These are phyloP conservation scores for Exserohilum turcica DNA, from an alignment of 2,329 filamentous ascomycete genomes.

Conservation along the genomic window DNA sequence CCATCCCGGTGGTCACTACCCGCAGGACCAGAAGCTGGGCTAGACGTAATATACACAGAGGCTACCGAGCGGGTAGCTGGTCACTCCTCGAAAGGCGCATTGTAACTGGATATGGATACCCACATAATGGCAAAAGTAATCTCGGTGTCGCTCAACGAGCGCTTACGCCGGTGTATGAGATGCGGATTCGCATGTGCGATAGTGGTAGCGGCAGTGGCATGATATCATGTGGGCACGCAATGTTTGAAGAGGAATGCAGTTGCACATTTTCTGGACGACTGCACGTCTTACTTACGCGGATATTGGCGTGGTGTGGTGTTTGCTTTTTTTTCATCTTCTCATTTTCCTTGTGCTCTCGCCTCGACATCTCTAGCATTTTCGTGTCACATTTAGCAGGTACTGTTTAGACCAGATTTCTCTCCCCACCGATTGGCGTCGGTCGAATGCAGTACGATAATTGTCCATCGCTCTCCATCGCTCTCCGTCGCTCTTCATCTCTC, in stretches of 20 bases:
- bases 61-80: conserved; percentile 32
- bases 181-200: conserved; percentile 23
- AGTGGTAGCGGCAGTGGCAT: conserved; percentile 29
- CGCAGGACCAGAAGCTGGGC: conserved; percentile 60
- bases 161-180: conserved; percentile 30
- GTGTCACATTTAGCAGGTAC: conserved; percentile 38
- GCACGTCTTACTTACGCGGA: conserved; percentile 42
- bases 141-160: conserved; percentile 33
- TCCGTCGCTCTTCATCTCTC: neutral
- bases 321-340: conserved; percentile 27
- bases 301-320: conserved; percentile 42
- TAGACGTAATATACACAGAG: conserved; percentile 37
- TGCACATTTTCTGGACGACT: conserved; percentile 36
- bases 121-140: conserved; percentile 49
- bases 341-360: conserved; percentile 27
- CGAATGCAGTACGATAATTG: conserved; percentile 34
- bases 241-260: conserved; percentile 35
- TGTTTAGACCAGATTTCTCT: conserved; percentile 38
- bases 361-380: conserved; percentile 38
- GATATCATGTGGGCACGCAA: conserved; percentile 39
- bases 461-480: neutral
- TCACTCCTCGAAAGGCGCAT: conserved; percentile 39
- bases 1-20: conserved; percentile 68
- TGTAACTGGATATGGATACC: conserved; percentile 47
- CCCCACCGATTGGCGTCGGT: conserved; percentile 29